Percentiles rank a stretch among this genome's conserved stretches.
Conservation (phyloP, 768 basidiomycete genomes). For the Gloeopeniophorella convolvens region DNA sequence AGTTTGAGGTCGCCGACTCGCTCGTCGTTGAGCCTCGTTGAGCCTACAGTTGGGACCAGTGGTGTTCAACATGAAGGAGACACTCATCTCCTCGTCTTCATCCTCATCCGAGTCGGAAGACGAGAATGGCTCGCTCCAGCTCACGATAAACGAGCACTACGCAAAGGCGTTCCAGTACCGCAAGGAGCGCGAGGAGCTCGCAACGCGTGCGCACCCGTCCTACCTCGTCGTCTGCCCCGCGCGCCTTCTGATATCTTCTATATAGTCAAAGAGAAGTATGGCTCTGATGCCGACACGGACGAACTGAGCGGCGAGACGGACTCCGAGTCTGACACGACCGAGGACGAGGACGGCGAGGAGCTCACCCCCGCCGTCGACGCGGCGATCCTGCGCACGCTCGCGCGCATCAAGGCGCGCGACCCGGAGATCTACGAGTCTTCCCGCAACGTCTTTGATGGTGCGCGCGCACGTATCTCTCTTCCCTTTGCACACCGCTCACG, state of each 20-base stretch:
- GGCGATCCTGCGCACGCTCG: constrained; percentile 87
- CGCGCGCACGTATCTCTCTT: constrained; percentile 6
- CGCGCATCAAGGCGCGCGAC: constrained; percentile 74
- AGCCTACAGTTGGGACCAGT: neutral
- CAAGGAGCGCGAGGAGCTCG: constrained; percentile 82
- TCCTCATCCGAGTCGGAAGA: constrained; percentile 25
- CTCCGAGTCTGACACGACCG: constrained; percentile 73
- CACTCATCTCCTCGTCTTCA: constrained; percentile 10
- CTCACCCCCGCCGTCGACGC: constrained; percentile 90
- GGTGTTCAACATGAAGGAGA: constrained; percentile 8
- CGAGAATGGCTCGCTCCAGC: constrained; percentile 35
- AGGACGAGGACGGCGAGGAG: constrained; percentile 94
- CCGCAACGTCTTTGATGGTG: constrained; percentile 76
- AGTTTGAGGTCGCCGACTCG: too few species aligned
- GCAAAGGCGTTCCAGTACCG: constrained; percentile 79
- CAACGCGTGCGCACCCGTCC: constrained; percentile 48
- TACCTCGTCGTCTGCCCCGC: neutral
- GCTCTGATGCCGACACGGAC: constrained; percentile 57
- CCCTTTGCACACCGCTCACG: neutral
- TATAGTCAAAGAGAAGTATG: constrained; percentile 86
- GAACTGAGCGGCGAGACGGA: constrained; percentile 43
- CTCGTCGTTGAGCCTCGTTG: too few species aligned
- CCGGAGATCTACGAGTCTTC: constrained; percentile 74
- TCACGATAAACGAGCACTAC: constrained; percentile 69
- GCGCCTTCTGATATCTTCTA: neutral